Evolutionary conservation across 352 stramenopile species (phyloP), one percentile per base, ranked within the genome.

Genomic region (Saprolegnia diclina): DNA sequence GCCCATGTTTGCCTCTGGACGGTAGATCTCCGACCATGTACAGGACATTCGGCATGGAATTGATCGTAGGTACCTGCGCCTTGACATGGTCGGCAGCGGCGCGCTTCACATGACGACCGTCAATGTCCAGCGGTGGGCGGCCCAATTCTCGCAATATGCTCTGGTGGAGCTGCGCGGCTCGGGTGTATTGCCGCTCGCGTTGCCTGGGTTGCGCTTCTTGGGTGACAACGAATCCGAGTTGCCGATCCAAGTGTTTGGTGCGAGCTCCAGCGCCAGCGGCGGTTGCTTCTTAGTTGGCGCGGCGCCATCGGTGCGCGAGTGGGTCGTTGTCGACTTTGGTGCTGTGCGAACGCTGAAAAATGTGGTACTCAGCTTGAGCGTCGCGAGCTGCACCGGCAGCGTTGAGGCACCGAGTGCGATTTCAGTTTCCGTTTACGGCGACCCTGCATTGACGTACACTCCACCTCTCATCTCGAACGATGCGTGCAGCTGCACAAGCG

Each of bases 221-320:
- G 65, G 37, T 24, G 10, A 32, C 5, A 65, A 24, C 21, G 10
- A n/a, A 11, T 19, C 75, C 79, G 19, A 21, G 0, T 71, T 92
- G 9, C n/a, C 74, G 5, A 90, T 85, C 63, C 75, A 67, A 9
- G 82, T 92, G 24, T 79, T 90, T 48, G 89, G 81, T 35, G 73
- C 79, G 1, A 92, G 84, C 55, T 90, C 84, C 0, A 52, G 21
- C 18, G n/a, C 19, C 80, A 91, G 57, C 44, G 73, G 29, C 0
- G 67, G 42, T 0, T 71, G 71, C 10, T 92, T 82, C 50, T 92
- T 89, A 50, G 56, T 86, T 4, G 74, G 76, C 5, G 65, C 61
- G 7, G 52, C 44, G 4, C 38, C 79, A 0, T 83, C 81, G 0
- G 82, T 76, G 22, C 82, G 85, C 26, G 84, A 92, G 61, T 92